phyloP scores from a whole-genome alignment of 2,329 filamentous ascomycete genomes.

The Xylaria sp. region DNA sequence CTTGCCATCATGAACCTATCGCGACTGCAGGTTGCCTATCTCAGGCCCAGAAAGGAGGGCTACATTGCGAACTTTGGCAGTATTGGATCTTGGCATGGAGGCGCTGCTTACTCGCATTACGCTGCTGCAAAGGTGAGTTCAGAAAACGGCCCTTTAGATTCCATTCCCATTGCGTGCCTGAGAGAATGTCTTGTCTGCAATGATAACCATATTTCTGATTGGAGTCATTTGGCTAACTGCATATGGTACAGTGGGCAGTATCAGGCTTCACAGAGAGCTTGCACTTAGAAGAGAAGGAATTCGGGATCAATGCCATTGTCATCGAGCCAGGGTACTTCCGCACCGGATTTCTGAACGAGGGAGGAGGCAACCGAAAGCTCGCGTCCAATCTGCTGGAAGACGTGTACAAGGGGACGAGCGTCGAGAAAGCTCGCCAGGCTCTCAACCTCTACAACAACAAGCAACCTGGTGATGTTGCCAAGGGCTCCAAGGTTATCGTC shows the following conservation, averaged over 20 bases:
- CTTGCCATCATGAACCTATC: slow-evolving; percentile 55
- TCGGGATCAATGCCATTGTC: slow-evolving; percentile 54
- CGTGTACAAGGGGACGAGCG: slow-evolving; percentile 45
- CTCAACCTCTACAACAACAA: slow-evolving; percentile 56
- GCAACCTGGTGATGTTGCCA: slow-evolving; percentile 66
- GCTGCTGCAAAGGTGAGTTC: slow-evolving; percentile 51
- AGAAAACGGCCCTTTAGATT: background rate
- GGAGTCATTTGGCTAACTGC: background rate
- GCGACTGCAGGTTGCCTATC: slow-evolving; percentile 52
- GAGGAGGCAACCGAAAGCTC: slow-evolving; percentile 44
- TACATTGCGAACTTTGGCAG: slow-evolving; percentile 57
- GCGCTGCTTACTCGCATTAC: slow-evolving; percentile 51
- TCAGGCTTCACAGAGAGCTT: slow-evolving; percentile 53
- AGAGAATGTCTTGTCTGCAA: background rate
- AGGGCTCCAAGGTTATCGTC: slow-evolving; percentile 63
- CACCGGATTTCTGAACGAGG: slow-evolving; percentile 59
- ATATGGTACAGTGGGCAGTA: slow-evolving; percentile 49
- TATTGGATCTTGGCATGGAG: slow-evolving; percentile 52
- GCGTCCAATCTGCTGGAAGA: slow-evolving; percentile 49
- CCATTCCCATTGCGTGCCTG: background rate
- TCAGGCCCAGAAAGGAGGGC: slow-evolving; percentile 50
- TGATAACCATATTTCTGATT: background rate
- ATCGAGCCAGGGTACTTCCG: slow-evolving; percentile 67
- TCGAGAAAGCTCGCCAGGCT: slow-evolving; percentile 46
- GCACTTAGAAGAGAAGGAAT: slow-evolving; percentile 50